Base-by-base conservation (phyloP, 371 early-diverging fungal genomes). In the Mucor piriformis region DNA sequence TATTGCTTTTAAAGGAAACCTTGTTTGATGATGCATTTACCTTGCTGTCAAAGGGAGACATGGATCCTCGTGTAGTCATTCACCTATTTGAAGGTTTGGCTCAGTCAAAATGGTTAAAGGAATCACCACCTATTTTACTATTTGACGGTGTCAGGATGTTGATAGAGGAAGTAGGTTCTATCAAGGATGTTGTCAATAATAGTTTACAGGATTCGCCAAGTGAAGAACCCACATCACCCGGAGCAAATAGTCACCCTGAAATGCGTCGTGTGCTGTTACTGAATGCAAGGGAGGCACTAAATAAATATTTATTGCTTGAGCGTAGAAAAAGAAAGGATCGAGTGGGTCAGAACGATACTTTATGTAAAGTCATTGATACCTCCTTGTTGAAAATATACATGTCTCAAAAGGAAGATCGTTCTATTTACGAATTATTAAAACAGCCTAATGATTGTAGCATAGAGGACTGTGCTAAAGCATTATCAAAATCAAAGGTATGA, bases 1-100 rank as follows among this genome's bases (percentile, higher is more conserved):
- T 92, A 4, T 59, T 88, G 13, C 79, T 82, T 35, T 70, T 92
- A 11, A 74, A 79, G 24, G 84, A 85, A 47, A 86, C 90, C 0
- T 53, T 86, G 0, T 91, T 91, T 67, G 88, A 90, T 21, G 85
- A 88, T 55, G 91, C 92, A 0, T 76, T 90, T 55, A 48, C 59
- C 0, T 66, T 84, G 10, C 67, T 94, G 20, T 69, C 83, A 18
- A 84, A 85, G 66, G 91, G 91, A 2, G 70, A 81, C 15, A 56
- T 88, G 13, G 88, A 90, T 66, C 92, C 92, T 8, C 67, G 81
- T 1, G 64, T 82, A 1, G 61, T 89, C 0, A 76, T 92, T 13
- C 57, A 68, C 10, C 63, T 89, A 50, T 89, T 90, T 72, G 83
- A 82, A 6, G 85, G 83, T 10, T 62, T 86, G 18, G 46, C 71